Base-by-base conservation (phyloP, 1,284 basidiomycete species). In the Ustilago loliicola region DNA sequence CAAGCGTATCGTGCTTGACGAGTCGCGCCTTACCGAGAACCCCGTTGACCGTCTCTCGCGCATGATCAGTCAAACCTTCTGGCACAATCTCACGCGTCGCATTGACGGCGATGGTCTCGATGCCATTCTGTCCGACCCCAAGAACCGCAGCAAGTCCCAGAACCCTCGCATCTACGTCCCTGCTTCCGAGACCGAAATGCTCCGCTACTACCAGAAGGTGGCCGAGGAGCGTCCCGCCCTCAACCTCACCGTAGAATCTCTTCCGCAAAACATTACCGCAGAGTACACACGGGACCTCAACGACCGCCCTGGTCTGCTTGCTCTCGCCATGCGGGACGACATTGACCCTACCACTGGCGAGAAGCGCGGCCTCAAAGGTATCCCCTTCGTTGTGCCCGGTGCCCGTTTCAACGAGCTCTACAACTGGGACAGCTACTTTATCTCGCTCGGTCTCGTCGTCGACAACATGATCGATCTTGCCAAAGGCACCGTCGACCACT, bases 1-100 rank as follows among this genome's bases (percentile, higher is more conserved):
- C 62, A 96, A 96, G 87, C 93, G 94, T 38, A 97, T 99, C 85
- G 94, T 99, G 15, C 91, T 99, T n/a, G 96, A 98, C 83, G 96
- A 99, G 87, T 92, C 95, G 21, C 93, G 96, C 69, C 89, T 99
- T 61, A 94, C 94, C 0, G 96, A 99, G 88, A 98, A 98, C 87
- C 97, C 96, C 0, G 95, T 99, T 50, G 95, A 97, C 86, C 93
- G 96, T 50, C 90, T 99, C 45, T 96, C 94, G 25, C 92, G 97
- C 70, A 98, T 99, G 96, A 99, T 99, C 88, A 93, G 93, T 86
- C 92, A 96, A 88, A 96, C 94, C 13, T 99, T 99, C 89, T 99
- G 96, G 96, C 94, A 96, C 87, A 94, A 95, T 10, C 89, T 99
- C 57, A 99, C 97, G 1, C 92, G 96, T 60, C 91, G 95, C 42